A percentile compares a stretch with the other conserved stretches of the same genome.
Conservation (phyloP, 371 early-diverging fungal genomes). For the Mortierella sp. region DNA sequence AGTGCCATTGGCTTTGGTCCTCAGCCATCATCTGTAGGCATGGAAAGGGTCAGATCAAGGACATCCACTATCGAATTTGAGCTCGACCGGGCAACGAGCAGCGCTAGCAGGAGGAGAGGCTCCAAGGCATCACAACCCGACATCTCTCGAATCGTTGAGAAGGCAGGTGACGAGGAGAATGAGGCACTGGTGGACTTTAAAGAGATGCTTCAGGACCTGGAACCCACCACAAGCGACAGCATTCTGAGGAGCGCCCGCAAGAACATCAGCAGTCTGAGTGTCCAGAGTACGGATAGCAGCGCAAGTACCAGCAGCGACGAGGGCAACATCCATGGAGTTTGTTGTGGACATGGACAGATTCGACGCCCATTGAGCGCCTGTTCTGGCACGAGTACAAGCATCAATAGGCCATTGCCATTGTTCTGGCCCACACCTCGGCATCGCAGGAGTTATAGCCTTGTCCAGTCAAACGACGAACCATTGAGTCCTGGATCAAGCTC, state of each 20-base stretch:
- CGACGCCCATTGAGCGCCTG: constrained; percentile 6
- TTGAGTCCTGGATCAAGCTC: constrained; percentile 1
- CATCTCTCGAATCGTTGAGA: not conserved
- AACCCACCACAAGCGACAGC: not conserved
- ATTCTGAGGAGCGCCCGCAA: constrained; percentile 1
- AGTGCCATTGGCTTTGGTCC: not conserved
- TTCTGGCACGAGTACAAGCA: not conserved
- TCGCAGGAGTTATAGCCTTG: constrained; percentile 29
- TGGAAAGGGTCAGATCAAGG: constrained; percentile 1
- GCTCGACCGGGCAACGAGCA: too few species aligned
- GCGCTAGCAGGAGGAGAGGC: constrained; percentile 4
- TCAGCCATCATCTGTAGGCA: not conserved
- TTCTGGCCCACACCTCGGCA: constrained; percentile 16
- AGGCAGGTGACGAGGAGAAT: not conserved
- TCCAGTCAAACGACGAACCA: constrained; percentile 13
- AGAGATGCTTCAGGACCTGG: constrained; percentile 18
- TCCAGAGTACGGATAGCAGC: constrained; percentile 3
- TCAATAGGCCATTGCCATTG: constrained; percentile 12
- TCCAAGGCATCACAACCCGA: constrained; percentile 6
- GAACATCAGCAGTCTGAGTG: constrained; percentile 2
- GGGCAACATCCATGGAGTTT: not conserved
- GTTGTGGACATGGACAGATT: not conserved
- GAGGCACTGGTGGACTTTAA: constrained; percentile 6
- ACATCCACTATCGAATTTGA: constrained; percentile 1
- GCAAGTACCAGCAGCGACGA: constrained; percentile 2